Conservation (phyloP, 768 basidiomycete species). For the Kwoniella dejecticola region DNA sequence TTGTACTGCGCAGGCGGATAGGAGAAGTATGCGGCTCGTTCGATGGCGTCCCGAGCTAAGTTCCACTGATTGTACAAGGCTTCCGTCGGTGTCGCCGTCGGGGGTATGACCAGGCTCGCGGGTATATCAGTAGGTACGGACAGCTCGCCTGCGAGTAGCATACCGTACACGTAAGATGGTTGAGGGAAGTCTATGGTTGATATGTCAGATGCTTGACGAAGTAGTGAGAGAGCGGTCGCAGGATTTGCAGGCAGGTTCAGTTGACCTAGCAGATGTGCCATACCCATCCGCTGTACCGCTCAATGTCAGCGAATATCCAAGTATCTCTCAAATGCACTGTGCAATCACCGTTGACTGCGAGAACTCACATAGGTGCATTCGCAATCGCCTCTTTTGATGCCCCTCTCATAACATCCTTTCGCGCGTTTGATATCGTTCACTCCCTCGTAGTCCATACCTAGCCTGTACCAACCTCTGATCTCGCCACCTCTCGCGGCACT, state of each 20-base stretch:
- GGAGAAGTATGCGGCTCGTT: conserved; percentile 79
- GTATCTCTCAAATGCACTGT: no score
- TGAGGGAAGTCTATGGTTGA: conserved; percentile 77
- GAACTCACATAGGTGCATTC: conserved; percentile 78
- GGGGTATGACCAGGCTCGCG: conserved; percentile 61
- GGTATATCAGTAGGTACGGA: conserved; percentile 63
- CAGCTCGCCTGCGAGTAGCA: conserved; percentile 82
- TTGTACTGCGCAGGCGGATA: conserved; percentile 86
- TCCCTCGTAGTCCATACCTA: conserved; percentile 88
- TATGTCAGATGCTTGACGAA: conserved; percentile 74
- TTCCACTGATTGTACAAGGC: conserved; percentile 55
- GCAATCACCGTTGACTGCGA: no score
- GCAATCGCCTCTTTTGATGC: conserved; percentile 71
- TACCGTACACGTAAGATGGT: conserved; percentile 67
- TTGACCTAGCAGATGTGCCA: conserved; percentile 88
- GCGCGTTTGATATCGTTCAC: conserved; percentile 73
- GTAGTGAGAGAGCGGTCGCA: conserved; percentile 67
- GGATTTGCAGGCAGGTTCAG: conserved; percentile 66
- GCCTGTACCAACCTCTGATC: conserved; percentile 81
- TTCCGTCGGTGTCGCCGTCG: conserved; percentile 54
- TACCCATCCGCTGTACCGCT: conserved; percentile 81
- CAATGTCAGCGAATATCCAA: no score
- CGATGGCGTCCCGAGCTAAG: conserved; percentile 75
- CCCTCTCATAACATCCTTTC: conserved; percentile 82
- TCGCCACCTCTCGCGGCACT: conserved; percentile 75